Base-by-base conservation (phyloP, 208 protist species). In the Tritrichomonas foetus region DNA sequence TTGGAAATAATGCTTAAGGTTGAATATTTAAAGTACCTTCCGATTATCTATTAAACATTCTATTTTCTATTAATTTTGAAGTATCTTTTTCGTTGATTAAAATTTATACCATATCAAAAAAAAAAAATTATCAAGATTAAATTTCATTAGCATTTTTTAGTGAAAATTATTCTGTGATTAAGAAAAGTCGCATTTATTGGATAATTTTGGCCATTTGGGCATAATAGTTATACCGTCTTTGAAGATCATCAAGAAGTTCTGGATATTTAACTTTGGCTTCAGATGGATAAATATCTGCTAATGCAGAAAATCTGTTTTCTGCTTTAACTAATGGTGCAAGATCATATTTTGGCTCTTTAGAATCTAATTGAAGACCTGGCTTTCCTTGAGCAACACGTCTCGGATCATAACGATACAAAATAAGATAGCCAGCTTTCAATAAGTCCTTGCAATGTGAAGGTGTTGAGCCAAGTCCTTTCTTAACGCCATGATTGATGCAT, bases 401-500 rank as follows among this genome's bases (percentile, higher is more conserved):
- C 33, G 69, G 69, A 14, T 78, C 9, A 11, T n/a, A 20, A 3
- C 69, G 20, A 36, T 39, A 78, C 33, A 78, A 14, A 14, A 36
- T 25, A 25, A 25, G 44, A 36, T 78, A 44, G 20, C 69, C 69
- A 36, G 33, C 36, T 44, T 78, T 9, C 9, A 78, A 25, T 47
- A 36, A 25, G 8, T 39, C 5, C 20, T 78, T 78, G 94, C 96
- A 94, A 22, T 8, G 55, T 22, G 96, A 97, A 94, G 13, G 8
- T 14, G 22, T 9, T 36, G 36, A 36, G 5, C 5, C 33, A 20
- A 39, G 69, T 5, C 69, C 69, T 25, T 44, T 36, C 3, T 44
- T 36, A 25, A 78, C 20, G 8, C 69, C 69, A 36, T 78, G 69
- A 0, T 9, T 36, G 20, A 97, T 96, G 78, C 96, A 97, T 13